These are phyloP conservation scores for Fraxinus paxiana DNA, from an alignment of 305 asterid genomes.

Conservation along the genomic window DNA sequence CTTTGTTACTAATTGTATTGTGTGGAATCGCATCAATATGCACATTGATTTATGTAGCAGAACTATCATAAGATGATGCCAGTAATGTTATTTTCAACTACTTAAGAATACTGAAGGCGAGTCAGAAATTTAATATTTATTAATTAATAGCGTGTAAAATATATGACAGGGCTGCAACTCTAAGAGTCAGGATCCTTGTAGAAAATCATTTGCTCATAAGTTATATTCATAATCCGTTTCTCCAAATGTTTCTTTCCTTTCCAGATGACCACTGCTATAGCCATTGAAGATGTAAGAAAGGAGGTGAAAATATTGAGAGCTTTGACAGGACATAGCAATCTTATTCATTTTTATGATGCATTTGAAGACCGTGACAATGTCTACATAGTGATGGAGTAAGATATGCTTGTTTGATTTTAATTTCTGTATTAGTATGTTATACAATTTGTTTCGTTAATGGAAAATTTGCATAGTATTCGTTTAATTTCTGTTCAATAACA, in stretches of 20 bases:
- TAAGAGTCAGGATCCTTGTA: not conserved
- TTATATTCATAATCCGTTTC: not conserved
- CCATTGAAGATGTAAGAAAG: slow-evolving; percentile 92
- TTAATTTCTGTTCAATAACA: not conserved
- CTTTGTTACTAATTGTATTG: not conserved
- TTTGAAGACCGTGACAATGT: slow-evolving; percentile 82
- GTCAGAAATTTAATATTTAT: not conserved
- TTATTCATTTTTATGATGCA: slow-evolving; percentile 74
- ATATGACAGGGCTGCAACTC: not conserved
- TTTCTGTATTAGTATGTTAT: not conserved
- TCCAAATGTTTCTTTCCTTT: slow-evolving; percentile 15
- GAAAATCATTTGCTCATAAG: not conserved
- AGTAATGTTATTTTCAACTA: not conserved
- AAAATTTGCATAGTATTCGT: not conserved
- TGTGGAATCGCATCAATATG: not conserved
- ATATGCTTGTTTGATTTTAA: slow-evolving; percentile 3
- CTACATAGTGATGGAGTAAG: slow-evolving; percentile 96
- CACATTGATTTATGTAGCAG: not conserved
- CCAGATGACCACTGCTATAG: slow-evolving; percentile 90
- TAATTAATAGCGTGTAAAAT: not conserved
- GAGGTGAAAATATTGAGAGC: slow-evolving; percentile 96
- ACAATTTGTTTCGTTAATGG: not conserved
- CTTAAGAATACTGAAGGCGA: not conserved
- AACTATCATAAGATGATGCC: not conserved
- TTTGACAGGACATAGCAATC: slow-evolving; percentile 74